phyloP scores from a whole-genome alignment of 2,329 filamentous ascomycete species.

The Colletotrichum orchidophilum region DNA sequence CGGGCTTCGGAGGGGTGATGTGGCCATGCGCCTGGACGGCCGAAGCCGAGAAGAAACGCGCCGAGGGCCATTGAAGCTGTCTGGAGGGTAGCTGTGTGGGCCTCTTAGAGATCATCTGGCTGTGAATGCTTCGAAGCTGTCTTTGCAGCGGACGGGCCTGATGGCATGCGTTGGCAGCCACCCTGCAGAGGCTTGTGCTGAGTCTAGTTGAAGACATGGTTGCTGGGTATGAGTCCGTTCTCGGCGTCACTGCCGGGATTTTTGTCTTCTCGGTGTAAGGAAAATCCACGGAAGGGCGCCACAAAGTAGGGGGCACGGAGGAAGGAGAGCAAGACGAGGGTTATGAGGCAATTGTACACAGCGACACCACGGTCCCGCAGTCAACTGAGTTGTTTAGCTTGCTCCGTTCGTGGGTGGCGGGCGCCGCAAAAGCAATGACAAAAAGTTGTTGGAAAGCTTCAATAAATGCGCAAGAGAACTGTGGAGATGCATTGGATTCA shows the following conservation, averaged over 20 bases:
- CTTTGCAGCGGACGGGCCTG: slow-evolving; percentile 39
- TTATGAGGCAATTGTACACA: not conserved
- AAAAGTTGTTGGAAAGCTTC: slow-evolving; percentile 26
- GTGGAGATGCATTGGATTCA: slow-evolving; percentile 33
- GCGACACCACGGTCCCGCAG: not conserved
- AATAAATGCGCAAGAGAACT: slow-evolving; percentile 26
- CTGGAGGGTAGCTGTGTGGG: not conserved
- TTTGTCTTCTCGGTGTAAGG: slow-evolving; percentile 1
- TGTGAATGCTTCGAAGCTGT: slow-evolving; percentile 24
- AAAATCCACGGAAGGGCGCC: not conserved
- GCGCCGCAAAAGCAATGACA: not conserved
- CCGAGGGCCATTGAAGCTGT: slow-evolving; percentile 29
- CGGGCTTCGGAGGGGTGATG: slow-evolving; percentile 83
- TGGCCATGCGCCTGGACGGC: slow-evolving; percentile 75
- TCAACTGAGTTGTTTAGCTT: not conserved
- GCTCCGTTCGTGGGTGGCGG: slow-evolving; percentile 13
- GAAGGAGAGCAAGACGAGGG: not conserved
- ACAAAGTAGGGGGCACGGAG: not conserved
- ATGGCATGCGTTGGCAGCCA: slow-evolving; percentile 43
- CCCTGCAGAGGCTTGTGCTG: slow-evolving; percentile 42
- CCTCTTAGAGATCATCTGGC: not conserved
- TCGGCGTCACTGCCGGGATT: slow-evolving; percentile 4
- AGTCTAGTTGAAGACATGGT: slow-evolving; percentile 22
- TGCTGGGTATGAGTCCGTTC: slow-evolving; percentile 10
- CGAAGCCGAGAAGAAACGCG: slow-evolving; percentile 73